Conservation (phyloP, 2,329 filamentous ascomycete genomes). For the Mariannaea sp. region DNA sequence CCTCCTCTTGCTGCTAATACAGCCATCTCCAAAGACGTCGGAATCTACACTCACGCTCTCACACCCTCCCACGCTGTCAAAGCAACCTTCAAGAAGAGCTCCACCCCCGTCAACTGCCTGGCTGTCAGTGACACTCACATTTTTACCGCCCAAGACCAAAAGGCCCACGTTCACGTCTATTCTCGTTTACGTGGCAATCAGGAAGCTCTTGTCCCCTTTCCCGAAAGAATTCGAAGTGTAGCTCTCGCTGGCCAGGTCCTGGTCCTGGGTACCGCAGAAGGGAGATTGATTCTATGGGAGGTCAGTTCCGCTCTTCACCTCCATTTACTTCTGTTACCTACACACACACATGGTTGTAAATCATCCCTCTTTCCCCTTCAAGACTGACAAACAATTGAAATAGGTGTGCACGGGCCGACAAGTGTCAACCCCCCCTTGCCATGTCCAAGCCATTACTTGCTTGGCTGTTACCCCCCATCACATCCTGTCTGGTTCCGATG, state of each 20-base stretch:
- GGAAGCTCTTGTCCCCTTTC: slow-evolving; percentile 85
- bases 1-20: slow-evolving; percentile 65
- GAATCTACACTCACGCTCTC: slow-evolving; percentile 83
- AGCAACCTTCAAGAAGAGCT: slow-evolving; percentile 88
- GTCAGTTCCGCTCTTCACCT: slow-evolving; percentile 60
- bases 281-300: slow-evolving; percentile 91
- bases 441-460: slow-evolving; percentile 80
- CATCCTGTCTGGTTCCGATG: slow-evolving; percentile 77
- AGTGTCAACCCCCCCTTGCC: slow-evolving; percentile 74
- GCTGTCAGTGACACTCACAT: slow-evolving; percentile 82
- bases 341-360: slow-evolving; percentile 19
- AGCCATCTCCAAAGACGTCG: slow-evolving; percentile 75
- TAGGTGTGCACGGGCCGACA: slow-evolving; percentile 77
- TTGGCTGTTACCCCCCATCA: slow-evolving; percentile 74
- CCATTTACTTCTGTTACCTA: slow-evolving; percentile 25
- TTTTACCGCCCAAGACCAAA: slow-evolving; percentile 89
- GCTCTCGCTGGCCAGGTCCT: slow-evolving; percentile 74
- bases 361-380: slow-evolving; percentile 17
- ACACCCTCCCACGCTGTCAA: slow-evolving; percentile 78
- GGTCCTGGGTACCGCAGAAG: slow-evolving; percentile 80
- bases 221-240: slow-evolving; percentile 82
- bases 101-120: slow-evolving; percentile 76
- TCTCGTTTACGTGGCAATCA: slow-evolving; percentile 81
- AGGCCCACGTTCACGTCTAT: slow-evolving; percentile 93
- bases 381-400: slow-evolving; percentile 34